Evolutionary conservation across 768 basidiomycete species (phyloP).

Genomic region (Leccinum pellstonianum): DNA sequence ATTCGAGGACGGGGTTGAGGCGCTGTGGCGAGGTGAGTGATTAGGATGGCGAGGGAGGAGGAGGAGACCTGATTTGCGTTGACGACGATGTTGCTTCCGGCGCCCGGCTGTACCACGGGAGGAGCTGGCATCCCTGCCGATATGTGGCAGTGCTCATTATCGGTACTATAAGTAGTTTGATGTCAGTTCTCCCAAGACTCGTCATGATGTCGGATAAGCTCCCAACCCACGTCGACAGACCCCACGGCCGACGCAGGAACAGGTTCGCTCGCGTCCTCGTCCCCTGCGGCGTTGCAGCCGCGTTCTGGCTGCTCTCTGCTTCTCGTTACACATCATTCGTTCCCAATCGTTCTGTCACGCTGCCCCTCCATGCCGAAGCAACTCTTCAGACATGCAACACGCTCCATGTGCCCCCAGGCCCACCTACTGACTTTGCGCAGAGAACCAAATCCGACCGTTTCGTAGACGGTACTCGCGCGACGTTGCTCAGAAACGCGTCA

Average conservation of each 20-base stretch:
- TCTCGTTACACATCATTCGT: constrained; percentile 12
- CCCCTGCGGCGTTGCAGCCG: constrained; percentile 18
- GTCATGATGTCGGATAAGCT: constrained; percentile 33
- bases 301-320: constrained; percentile 21
- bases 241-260: constrained; percentile 9
- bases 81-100: constrained; percentile 62
- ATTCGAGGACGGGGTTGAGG: constrained; percentile 85
- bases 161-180: neutral
- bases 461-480: constrained; percentile 37
- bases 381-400: constrained; percentile 35
- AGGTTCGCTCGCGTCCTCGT: constrained; percentile 14
- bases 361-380: constrained; percentile 32
- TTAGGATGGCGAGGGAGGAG: neutral
- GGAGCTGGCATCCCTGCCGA: constrained; percentile 28
- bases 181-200: neutral
- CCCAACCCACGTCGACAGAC: constrained; percentile 21
- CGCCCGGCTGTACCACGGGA: constrained; percentile 63
- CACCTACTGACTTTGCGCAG: constrained; percentile 33
- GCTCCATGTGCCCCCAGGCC: constrained; percentile 38
- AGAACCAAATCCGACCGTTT: constrained; percentile 40
- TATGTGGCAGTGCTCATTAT: neutral
- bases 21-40: constrained; percentile 45
- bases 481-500: constrained; percentile 47
- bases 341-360: constrained; percentile 11
- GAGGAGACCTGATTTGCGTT: constrained; percentile 55